Evolutionary conservation across 1,284 basidiomycete genomes (phyloP), one percentile per base, ranked within the genome.

Genomic region (Boletellus dicymbophilus): DNA sequence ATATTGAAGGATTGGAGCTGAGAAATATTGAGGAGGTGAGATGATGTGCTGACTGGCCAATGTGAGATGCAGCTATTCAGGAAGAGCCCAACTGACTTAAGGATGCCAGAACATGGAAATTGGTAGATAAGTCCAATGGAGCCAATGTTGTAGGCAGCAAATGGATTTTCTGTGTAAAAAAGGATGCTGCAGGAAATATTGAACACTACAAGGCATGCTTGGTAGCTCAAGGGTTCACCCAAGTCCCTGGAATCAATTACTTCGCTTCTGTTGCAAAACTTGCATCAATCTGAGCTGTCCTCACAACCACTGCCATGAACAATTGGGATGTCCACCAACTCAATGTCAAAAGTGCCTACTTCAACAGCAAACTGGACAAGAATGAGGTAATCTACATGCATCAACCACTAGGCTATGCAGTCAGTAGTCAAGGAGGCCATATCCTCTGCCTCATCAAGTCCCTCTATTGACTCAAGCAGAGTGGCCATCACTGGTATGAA

Each of bases 201-300:
- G 58, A 56, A 27, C 42, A 46, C 20, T 54, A 55, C 21, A 58
- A 51, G 50, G 59, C 59, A 20, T 55, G 47, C 34, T 37, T 48
- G 41, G 48, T 51, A 3, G 58, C 59, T 42, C 20, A 15, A 11
- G 10, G 23, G 5, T 38, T 38, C 15, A 38, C 15, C 4, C 37
- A 38, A n/a, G 13, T 16, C 8, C 16, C 23, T 25, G 37, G 23
- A 25, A 22, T 38, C 12, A 22, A 38, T 25, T 38, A 25, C 12
- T 42, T 53, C 39, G 57, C 68, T 1, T 66, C 68, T 0, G 62
- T 68, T 0, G 54, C 52, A 2, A 33, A 56, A 10, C 44, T 60
- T 2, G 25, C 54, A 4, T 60, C 63, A 2, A 44, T 72, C 3
- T 53, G 65, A 1, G 21, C 63, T 23, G 28, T 45, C 10, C 33